Base-by-base conservation (phyloP, 768 basidiomycete genomes). In the Bullera alba region DNA sequence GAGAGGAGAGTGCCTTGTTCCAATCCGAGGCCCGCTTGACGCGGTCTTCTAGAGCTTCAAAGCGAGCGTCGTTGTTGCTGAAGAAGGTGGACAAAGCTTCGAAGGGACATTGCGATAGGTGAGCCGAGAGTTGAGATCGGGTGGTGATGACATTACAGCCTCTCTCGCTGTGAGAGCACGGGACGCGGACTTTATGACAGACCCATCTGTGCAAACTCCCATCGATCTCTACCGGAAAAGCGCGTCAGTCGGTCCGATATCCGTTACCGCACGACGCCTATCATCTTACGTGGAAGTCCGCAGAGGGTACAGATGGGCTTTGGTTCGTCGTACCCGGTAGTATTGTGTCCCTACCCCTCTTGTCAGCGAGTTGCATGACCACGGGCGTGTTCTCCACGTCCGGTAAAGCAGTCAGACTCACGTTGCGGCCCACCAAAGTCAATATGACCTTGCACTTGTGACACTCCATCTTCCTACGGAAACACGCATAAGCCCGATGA, bases 401-500 rank as follows among this genome's bases (percentile, higher is more conserved):
- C n/a, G n/a, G n/a, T n/a, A n/a, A n/a, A n/a, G n/a, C n/a, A n/a
- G n/a, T n/a, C n/a, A n/a, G n/a, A 48, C 61, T 49, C 30, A 63
- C 61, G 16, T 37, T 51, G 7, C 48, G 47, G 30, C 60, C 60
- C 14, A 41, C 41, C 43, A 65, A 65, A 5, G 45, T 51, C 17
- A 65, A 25, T 7, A 60, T 46, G 21, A 57, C 59, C 3, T 53
- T 55, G 30, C 63, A 65, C 28, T 46, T 54, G 16, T 48, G 30
- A 36, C 63, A 65, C 34, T 60, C 58, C 63, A 65, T 65, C 38
- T 50, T 58, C 3, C 63, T 46, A 41, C 62, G 60, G 30, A 62
- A 61, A 36, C 63, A 65, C 22, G 61, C 60, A 34, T 65, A 65
- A 12, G 58, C 60, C 12, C 63, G 43, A 43, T 65, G 63, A 50